Base-by-base conservation (phyloP, 257 asterid genomes). In the Solanum appendiculatum region DNA sequence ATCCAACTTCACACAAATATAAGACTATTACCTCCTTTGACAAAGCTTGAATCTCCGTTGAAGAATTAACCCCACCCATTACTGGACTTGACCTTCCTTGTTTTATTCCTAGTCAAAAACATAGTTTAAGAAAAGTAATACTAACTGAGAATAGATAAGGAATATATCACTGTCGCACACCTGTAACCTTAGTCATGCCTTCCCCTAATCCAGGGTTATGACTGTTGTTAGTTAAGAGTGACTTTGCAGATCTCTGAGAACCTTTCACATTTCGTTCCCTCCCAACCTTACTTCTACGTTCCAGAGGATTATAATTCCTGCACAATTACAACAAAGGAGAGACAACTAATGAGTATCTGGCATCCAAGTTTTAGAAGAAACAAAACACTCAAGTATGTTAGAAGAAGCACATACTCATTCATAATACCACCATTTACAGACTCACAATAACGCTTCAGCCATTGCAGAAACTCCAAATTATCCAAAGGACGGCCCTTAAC, bases 381-480 rank as follows among this genome's bases (percentile, higher is more conserved):
- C 68, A 66, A 80, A 25, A 36, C 40, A 44, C 86, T 21, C 2
- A 46, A 84, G 58, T 88, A 88, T 68, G 83, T 85, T 33, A 63
- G 83, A 66, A 68, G 86, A 86, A 86, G 87, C 34, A 39, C 89
- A 36, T 91, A 96, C 99, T 96, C 96, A 70, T 94, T 95, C 95
- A 93, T 93, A 72, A 93, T 90, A 86, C 99, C 99, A 56, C 99
- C 98, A 36, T 93, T 95, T 46, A 96, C 88, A 39, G 98, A 94
- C 91, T 96, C 99, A 85, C 98, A 96, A 73, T 95, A 93, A 82
- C 96, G 98, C 89, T 96, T 96, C 90, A 96, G 91, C 99, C 99
- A 96, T 89, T 96, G 99, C 74, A 96, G 91, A 77, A 96, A 96
- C 92, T 96, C 99, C 94, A 96, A 90, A 92, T 96, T 96, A 92